phyloP scores from a whole-genome alignment of 768 basidiomycete genomes.

The Rhodotorula babjevae region DNA sequence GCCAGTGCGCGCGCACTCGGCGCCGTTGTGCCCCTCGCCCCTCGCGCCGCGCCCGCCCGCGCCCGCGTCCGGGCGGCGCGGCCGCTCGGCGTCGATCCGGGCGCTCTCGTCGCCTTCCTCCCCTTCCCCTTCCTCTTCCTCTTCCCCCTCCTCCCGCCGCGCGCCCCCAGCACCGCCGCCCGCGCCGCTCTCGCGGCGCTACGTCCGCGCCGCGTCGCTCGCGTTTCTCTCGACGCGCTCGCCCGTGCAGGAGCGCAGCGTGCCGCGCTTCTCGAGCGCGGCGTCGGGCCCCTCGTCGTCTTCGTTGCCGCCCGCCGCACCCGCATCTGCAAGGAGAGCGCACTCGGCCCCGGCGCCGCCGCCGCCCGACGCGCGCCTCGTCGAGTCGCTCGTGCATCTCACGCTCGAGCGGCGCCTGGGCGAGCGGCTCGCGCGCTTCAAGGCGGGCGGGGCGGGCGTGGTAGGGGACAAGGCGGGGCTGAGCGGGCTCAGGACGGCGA shows the following conservation, averaged over 20 bases:
- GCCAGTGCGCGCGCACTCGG: neutral
- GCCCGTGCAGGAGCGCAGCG: conserved; percentile 2
- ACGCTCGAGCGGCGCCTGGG: neutral
- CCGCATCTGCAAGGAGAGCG: no score
- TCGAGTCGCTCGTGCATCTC: neutral
- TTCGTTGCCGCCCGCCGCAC: no score
- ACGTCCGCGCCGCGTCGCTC: conserved; percentile 1
- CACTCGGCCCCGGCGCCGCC: neutral
- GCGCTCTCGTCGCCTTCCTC: neutral
- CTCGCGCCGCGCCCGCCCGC: neutral
- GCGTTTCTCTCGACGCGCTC: neutral
- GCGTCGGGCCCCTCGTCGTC: neutral
- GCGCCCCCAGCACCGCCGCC: neutral
- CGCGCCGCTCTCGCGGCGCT: conserved; percentile 8
- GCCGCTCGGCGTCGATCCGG: neutral
- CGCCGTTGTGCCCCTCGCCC: neutral
- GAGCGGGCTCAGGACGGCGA: conserved; percentile 2
- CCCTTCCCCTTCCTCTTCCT: neutral
- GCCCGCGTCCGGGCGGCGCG: neutral
- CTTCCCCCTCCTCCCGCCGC: neutral
- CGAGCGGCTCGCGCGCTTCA: neutral
- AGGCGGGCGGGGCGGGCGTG: neutral
- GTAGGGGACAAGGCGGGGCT: conserved; percentile 8
- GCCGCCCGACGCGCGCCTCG: neutral
- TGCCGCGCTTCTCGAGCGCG: conserved; percentile 7